Conservation (phyloP, 176 grass and related monocot species). For the Avena sativa region DNA sequence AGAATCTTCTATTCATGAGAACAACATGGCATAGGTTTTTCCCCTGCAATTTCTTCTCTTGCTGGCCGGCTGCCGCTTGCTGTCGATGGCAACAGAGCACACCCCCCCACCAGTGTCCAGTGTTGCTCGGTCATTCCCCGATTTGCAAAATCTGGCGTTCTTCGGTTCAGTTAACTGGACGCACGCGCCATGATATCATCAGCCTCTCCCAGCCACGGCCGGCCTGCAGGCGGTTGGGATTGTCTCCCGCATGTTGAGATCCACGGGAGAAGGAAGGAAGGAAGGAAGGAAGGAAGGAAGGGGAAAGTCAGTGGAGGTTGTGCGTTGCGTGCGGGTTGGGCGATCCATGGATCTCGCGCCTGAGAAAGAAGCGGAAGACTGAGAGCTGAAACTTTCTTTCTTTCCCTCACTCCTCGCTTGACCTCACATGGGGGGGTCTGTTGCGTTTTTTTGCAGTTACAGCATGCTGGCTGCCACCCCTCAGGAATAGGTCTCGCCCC, state of each 20-base stretch:
- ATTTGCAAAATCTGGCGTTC: neutral
- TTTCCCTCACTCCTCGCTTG: neutral
- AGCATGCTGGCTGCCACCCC: neutral
- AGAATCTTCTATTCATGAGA: conserved; percentile 60
- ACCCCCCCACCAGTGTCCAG: neutral
- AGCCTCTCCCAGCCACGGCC: neutral
- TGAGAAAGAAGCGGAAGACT: conserved; percentile 21
- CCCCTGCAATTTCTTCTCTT: neutral
- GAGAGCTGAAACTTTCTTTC: neutral
- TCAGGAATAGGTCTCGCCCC: conserved; percentile 37
- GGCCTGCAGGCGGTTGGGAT: neutral
- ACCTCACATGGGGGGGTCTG: conserved; percentile 45
- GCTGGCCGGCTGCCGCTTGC: neutral
- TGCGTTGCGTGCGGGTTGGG: neutral
- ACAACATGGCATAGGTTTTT: conserved; percentile 23
- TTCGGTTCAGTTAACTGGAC: neutral
- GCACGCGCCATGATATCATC: neutral
- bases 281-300: neutral
- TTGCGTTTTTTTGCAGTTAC: conserved; percentile 25
- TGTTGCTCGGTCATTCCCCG: neutral
- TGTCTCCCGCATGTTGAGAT: neutral
- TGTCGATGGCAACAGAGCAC: neutral
- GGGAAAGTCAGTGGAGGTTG: neutral
- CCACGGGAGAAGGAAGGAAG: neutral
- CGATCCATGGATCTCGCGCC: neutral